Evolutionary conservation across 306 rosid genomes (phyloP).

Genomic region (Cucurbita argyrosperma): DNA sequence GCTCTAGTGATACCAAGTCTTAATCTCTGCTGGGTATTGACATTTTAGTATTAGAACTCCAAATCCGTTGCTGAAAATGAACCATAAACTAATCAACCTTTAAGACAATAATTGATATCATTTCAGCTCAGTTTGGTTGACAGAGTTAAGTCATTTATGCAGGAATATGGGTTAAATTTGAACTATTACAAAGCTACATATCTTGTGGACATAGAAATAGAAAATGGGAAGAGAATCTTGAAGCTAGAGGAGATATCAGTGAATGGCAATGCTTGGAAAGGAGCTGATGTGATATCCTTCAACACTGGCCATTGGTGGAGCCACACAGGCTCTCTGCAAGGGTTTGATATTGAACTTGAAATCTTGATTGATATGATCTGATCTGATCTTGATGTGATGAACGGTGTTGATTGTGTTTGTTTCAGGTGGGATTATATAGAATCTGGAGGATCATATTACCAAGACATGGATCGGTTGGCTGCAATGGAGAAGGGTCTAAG

Average conservation of each 20-base stretch:
- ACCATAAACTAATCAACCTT: no score
- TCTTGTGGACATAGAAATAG: slow-evolving; percentile 58
- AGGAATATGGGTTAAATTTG: slow-evolving; percentile 76
- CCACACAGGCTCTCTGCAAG: slow-evolving; percentile 76
- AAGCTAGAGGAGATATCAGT: slow-evolving; percentile 49
- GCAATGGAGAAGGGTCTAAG: slow-evolving; percentile 71
- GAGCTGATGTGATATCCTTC: slow-evolving; percentile 65
- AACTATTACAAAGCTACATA: slow-evolving; percentile 59
- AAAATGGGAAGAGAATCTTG: slow-evolving; percentile 62
- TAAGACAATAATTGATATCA: no score
- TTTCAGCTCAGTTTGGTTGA: neutral
- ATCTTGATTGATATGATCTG: neutral
- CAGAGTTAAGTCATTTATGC: slow-evolving; percentile 9
- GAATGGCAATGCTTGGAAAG: slow-evolving; percentile 48
- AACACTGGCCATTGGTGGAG: slow-evolving; percentile 97
- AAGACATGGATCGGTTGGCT: slow-evolving; percentile 72
- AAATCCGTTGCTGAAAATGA: neutral
- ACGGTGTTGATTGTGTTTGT: neutral
- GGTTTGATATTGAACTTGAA: slow-evolving; percentile 19
- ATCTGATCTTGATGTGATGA: neutral
- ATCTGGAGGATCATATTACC: slow-evolving; percentile 55
- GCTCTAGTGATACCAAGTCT: neutral
- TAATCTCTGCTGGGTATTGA: neutral
- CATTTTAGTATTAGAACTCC: neutral
- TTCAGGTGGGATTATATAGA: slow-evolving; percentile 95